Base-by-base conservation (phyloP, 768 basidiomycete species). In the Roridomyces roridus region DNA sequence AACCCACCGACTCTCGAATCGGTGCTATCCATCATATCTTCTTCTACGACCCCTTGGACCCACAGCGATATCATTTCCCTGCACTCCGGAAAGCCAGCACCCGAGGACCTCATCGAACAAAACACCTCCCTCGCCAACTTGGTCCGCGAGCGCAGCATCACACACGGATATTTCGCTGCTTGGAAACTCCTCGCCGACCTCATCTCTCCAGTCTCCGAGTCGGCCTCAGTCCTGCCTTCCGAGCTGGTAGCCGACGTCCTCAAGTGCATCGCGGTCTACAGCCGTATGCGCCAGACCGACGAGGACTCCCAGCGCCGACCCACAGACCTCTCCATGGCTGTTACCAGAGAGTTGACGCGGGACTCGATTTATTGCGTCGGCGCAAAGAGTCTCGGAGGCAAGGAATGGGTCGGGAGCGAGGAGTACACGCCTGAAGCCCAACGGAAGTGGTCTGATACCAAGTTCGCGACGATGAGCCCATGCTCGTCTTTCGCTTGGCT, bases 301-400 rank as follows among this genome's bases (percentile, higher is more conserved):
- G 20, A 15, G 31, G n/a, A 5, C 34, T 21, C 20, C 20, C 6
- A 39, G 7, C 17, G 20, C 15, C 21, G 39, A 5, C 18, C 28
- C 25, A 21, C 26, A 2, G 37, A 25, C 40, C 39, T 55, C 4
- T 5, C 2, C 11, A 55, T 55, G 53, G 31, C 28, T 4, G 46
- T 47, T 17, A 55, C 39, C 20, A 45, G 45, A 12, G 37, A 8
- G 15, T 2, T 5, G 14, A 6, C 8, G 23, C 12, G 18, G 2
- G 53, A 55, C 37, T 55, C 46, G 4, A 6, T 55, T n/a, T 42
- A 55, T 25, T 46, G 46, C 28, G 39, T 55, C 15, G 45, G 37
- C 12, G 45, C 53, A 24, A 55, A 55, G 24, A 55, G 29, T 24
- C 28, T 55, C 28, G 53, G 53, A 3, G 46, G 53, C 11, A 47